These are phyloP conservation scores for Pichia sp. DNA, from an alignment of 1,139 yeast genomes.

Conservation along the genomic window DNA sequence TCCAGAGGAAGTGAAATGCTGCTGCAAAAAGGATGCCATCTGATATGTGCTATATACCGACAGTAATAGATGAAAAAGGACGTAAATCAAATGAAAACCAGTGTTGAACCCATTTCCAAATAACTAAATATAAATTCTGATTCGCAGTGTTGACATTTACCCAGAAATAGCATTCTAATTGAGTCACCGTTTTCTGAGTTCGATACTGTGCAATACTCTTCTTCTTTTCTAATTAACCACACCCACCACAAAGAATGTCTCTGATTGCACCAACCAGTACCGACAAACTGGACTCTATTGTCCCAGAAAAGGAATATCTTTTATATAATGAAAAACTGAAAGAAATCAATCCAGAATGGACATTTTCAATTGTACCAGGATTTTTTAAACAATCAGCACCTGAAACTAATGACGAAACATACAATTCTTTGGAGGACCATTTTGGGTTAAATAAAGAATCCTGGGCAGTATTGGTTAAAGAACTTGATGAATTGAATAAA, in stretches of 20 bases:
- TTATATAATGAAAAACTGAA: background rate
- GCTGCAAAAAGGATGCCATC: conserved; percentile 24
- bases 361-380: conserved; percentile 40
- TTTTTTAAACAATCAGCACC: conserved; percentile 46
- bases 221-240: background rate
- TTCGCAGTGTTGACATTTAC: conserved; percentile 3
- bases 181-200: no score
- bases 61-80: background rate
- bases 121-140: background rate
- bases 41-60: no score
- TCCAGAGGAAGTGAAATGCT: conserved; percentile 23
- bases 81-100: background rate
- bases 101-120: background rate
- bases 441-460: conserved; percentile 40
- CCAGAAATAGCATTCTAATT: background rate
- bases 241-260: conserved; percentile 15
- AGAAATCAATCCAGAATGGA: conserved; percentile 32
- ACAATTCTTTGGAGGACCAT: conserved; percentile 41
- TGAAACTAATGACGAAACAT: conserved; percentile 41
- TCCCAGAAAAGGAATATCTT: conserved; percentile 9
- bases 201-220: background rate
- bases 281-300: conserved; percentile 24
- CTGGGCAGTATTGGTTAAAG: conserved; percentile 40
- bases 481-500: conserved; percentile 35
- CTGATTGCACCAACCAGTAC: conserved; percentile 20